phyloP scores from a whole-genome alignment of 2,329 filamentous ascomycete genomes.

The Ophiocordyceps camponoti-rufipedis region DNA sequence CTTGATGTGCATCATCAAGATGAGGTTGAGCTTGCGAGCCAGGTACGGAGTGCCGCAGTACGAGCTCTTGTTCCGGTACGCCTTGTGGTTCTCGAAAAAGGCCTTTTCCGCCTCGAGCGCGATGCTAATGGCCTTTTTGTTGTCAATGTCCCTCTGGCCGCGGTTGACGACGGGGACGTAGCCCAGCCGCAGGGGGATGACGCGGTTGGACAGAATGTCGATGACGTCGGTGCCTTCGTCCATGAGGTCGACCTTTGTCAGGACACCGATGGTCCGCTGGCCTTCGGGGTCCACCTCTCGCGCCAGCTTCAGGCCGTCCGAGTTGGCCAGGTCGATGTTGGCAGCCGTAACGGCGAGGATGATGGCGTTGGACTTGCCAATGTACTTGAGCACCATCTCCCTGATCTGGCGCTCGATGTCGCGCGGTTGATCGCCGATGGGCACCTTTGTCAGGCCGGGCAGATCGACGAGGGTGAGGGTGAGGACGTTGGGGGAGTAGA shows the following conservation, averaged over 20 bases:
- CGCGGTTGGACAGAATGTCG: slow-evolving; percentile 91
- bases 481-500: slow-evolving; percentile 96
- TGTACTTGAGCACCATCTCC: slow-evolving; percentile 98
- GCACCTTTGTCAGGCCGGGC: slow-evolving; percentile 90
- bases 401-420: slow-evolving; percentile 94
- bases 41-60: slow-evolving; percentile 98
- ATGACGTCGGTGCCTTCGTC: slow-evolving; percentile 97
- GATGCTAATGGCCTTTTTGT: slow-evolving; percentile 83
- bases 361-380: slow-evolving; percentile 95
- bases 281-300: slow-evolving; percentile 94
- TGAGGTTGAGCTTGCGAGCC: slow-evolving; percentile 90
- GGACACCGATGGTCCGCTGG: slow-evolving; percentile 91
- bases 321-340: slow-evolving; percentile 97
- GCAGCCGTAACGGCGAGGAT: slow-evolving; percentile 91
- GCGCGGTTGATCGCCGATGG: slow-evolving; percentile 86
- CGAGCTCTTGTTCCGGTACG: slow-evolving; percentile 93
- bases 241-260: slow-evolving; percentile 98
- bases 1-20: slow-evolving; percentile 99
- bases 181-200: slow-evolving; percentile 84
- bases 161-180: slow-evolving; percentile 97
- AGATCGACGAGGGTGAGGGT: slow-evolving; percentile 93
- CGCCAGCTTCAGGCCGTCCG: slow-evolving; percentile 88
- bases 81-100: slow-evolving; percentile 97
- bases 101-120: slow-evolving; percentile 88
- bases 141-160: slow-evolving; percentile 95